These are phyloP conservation scores for Cercospora sojina DNA, from an alignment of 2,329 filamentous ascomycete genomes.

Conservation along the genomic window DNA sequence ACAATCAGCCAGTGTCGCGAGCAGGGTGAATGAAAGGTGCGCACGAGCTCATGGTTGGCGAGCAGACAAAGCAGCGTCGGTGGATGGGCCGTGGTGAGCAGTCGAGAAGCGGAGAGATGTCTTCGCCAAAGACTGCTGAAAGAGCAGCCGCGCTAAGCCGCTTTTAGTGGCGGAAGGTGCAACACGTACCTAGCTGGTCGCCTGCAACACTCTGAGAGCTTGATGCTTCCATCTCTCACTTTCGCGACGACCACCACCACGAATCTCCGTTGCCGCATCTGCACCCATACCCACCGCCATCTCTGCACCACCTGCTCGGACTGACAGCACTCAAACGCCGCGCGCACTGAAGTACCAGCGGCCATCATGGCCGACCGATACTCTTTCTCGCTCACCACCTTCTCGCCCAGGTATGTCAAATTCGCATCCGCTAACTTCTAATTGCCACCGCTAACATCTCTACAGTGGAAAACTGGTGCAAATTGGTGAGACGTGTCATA, in stretches of 20 bases:
- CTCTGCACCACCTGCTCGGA: neutral
- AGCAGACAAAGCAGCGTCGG: neutral
- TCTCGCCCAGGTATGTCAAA: slow-evolving; percentile 86
- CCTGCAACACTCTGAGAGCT: neutral
- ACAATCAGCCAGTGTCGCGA: slow-evolving; percentile 15
- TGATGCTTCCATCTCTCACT: neutral
- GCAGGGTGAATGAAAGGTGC: neutral
- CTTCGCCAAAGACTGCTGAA: neutral
- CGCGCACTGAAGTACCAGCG: slow-evolving; percentile 13
- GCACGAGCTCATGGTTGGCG: slow-evolving; percentile 9
- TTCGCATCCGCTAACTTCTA: neutral
- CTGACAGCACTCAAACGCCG: neutral
- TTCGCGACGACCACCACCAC: neutral
- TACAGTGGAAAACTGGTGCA: slow-evolving; percentile 95
- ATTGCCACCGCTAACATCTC: slow-evolving; percentile 44
- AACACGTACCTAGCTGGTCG: slow-evolving; percentile 6
- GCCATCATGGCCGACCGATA: slow-evolving; percentile 91
- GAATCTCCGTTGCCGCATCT: neutral
- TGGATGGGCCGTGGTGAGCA: neutral
- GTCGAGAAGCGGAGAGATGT: slow-evolving; percentile 5
- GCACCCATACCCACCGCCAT: neutral
- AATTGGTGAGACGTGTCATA: slow-evolving; percentile 64
- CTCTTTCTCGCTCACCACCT: slow-evolving; percentile 98
- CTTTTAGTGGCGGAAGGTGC: neutral
- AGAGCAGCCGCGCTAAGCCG: neutral